Base-by-base conservation (phyloP, 1,139 yeast genomes). In the Taphrina populina region DNA sequence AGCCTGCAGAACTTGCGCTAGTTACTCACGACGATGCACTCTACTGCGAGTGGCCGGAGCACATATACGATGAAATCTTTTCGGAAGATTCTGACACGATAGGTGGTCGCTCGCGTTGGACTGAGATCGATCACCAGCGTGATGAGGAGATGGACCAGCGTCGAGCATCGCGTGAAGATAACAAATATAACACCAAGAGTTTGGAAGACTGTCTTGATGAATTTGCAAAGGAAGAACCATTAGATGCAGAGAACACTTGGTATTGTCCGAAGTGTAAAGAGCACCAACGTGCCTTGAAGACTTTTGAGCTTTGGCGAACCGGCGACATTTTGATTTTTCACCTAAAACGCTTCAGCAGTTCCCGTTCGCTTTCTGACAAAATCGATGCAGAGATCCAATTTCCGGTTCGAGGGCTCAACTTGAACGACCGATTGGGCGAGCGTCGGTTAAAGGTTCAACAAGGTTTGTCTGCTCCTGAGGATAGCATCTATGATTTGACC, bases 241-340 rank as follows among this genome's bases (percentile, higher is more conserved):
- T 92, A 43, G 88, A 96, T 10, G 86, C 87, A 54, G 85, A 87
- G 59, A 97, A 92, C 69, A 75, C 88, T 52, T 92, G 98, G 98
- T 88, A 83, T 65, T 92, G 98, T 69, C 95, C 96, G 1, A 71
- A 75, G 23, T 92, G 98, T 72, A 81, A 84, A 64, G 94, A 86
- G 52, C 95, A 88, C 64, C 80, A 88, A 58, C 88, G 87, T 62
- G 97, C 97, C 0, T 83, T 95, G 3, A 92, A 92, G 66, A 84
- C 88, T 36, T 84, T 92, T 58, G 95, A 88, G 69, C 73, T 92
- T 27, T 92, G 97, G 97, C 78, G 82, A 15, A 82, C 87, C 0
- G 97, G 97, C 0, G 97, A 92, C 65, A 81, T 92, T 35, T 74
- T 92, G 60, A 83, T 95, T 0, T 83, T 92, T 52, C 98, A 92